Conservation (phyloP, 2,329 filamentous ascomycete species). For the Lizonia empirigonia region DNA sequence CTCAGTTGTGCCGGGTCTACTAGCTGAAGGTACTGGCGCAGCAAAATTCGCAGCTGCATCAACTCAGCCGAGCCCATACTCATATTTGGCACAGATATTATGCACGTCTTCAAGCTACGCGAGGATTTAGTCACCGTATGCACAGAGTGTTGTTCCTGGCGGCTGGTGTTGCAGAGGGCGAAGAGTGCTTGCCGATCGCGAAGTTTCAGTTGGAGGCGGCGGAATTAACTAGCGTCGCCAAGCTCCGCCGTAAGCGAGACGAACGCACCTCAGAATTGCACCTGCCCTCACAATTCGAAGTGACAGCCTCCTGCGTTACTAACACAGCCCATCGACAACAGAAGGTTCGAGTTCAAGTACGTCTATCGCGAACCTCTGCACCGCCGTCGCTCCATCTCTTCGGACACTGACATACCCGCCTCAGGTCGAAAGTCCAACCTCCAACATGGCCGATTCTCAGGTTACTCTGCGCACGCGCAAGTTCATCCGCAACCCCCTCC, state of each 20-base stretch:
- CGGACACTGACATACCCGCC: slow-evolving; percentile 24
- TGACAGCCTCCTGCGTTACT: slow-evolving; percentile 27
- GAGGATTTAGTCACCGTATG: background rate
- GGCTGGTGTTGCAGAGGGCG: slow-evolving; percentile 4
- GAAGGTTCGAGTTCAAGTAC: slow-evolving; percentile 47
- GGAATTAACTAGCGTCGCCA: slow-evolving; percentile 9
- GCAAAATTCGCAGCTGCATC: slow-evolving; percentile 54
- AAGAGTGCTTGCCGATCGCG: background rate
- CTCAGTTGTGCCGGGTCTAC: slow-evolving; percentile 65
- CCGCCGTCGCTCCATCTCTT: slow-evolving; percentile 7
- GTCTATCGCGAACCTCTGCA: slow-evolving; percentile 22
- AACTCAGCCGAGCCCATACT: slow-evolving; percentile 16
- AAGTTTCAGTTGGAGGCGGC: slow-evolving; percentile 4
- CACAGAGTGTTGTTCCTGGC: background rate
- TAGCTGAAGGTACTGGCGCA: slow-evolving; percentile 79
- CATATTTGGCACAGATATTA: slow-evolving; percentile 15
- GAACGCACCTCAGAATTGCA: too few species aligned
- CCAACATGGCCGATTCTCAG: slow-evolving; percentile 80
- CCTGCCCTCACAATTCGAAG: slow-evolving; percentile 9
- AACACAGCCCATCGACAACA: slow-evolving; percentile 32
- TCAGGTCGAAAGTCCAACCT: slow-evolving; percentile 42
- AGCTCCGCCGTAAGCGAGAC: slow-evolving; percentile 13
- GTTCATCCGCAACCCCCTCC: slow-evolving; percentile 99
- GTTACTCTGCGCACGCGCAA: slow-evolving; percentile 85
- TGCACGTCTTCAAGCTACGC: background rate